phyloP scores from a whole-genome alignment of 257 asterid genomes.

The Plantago ovata region DNA sequence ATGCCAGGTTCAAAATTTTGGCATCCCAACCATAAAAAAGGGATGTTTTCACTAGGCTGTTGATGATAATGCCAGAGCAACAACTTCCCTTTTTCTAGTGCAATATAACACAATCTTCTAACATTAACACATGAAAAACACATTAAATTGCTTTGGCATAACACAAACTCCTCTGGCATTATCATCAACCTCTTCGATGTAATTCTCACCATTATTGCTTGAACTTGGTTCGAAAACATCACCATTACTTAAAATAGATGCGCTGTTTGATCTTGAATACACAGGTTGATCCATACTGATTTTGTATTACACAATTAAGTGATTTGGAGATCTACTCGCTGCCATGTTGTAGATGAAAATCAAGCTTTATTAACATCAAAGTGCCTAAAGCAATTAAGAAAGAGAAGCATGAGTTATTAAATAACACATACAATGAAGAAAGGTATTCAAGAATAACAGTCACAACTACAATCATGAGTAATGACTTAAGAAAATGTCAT shows the following conservation, averaged over 20 bases:
- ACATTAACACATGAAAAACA: no score
- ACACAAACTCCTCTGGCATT: no score
- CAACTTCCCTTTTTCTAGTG: no score
- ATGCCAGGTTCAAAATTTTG: not conserved
- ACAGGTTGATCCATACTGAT: constrained; percentile 32
- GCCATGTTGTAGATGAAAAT: not conserved
- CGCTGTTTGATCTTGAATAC: constrained; percentile 31
- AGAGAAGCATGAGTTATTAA: no score
- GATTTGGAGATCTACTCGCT: constrained; percentile 4
- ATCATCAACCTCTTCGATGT: no score
- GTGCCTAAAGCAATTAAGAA: not conserved
- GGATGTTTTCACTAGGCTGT: not conserved
- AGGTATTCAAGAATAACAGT: not conserved
- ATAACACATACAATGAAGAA: no score
- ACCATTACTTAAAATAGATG: constrained; percentile 35
- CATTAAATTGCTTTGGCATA: no score
- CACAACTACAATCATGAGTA: not conserved
- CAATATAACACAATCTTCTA: no score
- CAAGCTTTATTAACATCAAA: not conserved
- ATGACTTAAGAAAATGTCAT: not conserved
- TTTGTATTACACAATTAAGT: constrained; percentile 21
- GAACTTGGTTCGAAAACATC: constrained; percentile 59
- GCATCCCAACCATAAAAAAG: not conserved
- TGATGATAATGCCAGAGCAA: no score
- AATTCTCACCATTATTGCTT: constrained; percentile 48